Base-by-base conservation (phyloP, 1,139 yeast genomes). In the Meyerozyma elateridarum region DNA sequence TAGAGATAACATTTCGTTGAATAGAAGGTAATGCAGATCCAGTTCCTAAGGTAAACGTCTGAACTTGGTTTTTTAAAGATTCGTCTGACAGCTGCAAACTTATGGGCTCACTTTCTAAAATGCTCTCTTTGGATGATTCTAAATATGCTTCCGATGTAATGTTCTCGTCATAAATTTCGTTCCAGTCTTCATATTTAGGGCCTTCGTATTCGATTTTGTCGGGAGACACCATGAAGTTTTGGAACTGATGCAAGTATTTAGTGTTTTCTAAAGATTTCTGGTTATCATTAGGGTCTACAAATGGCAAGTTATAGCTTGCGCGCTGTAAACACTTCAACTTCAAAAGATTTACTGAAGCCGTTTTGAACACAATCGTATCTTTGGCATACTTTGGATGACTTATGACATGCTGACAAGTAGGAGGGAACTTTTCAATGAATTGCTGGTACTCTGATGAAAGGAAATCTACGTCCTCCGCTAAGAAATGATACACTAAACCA, bases 21-120 rank as follows among this genome's bases (percentile, higher is more conserved):
- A 78, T 73, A 0, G 95, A 78, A 0, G 99, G 99, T 28, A 87
- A 59, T 0, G 98, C 94, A 17, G 95, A 83, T 0, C 98, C 98
- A 0, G 98, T 91, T 6, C 99, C 99, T 6, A 91, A 58, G 0
- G 95, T 83, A 11, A 85, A 62, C 1, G 83, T 61, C 46, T 87
- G 91, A 0, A 85, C 79, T 40, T 78, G 74, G 30, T 70, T 76
- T 37, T 61, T 65, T 35, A 73, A 45, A 1, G 48, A 28, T 2
- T 33, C 38, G 3, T 40, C 37, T 4, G 35, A 20, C 0, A 46
- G 34, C 2, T 34, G 47, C 12, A 62, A 40, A 4, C 59, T 37
- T 9, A 57, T 38, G 0, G 56, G 56, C 1, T 40, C 39, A 8
- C 40, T 36, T 21, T 49, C 38, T 2, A 59, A 35, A 4, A 55